These are phyloP conservation scores for Quercus tomentella DNA, from an alignment of 331 rosid genomes.

Conservation along the genomic window DNA sequence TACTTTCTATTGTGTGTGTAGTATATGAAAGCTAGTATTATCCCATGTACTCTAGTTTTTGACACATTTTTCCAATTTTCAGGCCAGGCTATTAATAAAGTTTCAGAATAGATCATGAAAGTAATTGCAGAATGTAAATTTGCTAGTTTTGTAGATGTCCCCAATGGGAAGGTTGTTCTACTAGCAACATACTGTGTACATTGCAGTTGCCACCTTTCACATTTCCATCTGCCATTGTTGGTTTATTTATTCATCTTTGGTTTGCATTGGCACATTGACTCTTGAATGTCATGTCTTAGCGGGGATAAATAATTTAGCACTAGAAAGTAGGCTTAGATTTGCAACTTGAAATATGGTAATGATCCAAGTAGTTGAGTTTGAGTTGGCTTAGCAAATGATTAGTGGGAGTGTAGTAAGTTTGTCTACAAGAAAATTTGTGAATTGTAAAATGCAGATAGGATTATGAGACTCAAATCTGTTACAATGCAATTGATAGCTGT, in stretches of 20 bases:
- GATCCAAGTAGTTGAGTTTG: not conserved
- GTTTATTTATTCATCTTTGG: not conserved
- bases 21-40: not conserved
- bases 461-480: not conserved
- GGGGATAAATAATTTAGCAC: too few species aligned
- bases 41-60: not conserved
- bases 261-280: not conserved
- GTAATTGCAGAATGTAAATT: too few species aligned
- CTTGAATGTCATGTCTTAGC: not conserved
- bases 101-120: not conserved
- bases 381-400: not conserved
- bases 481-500: not conserved
- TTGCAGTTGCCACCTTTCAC: not conserved
- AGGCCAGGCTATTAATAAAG: not conserved
- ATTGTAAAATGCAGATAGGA: not conserved
- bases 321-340: not conserved
- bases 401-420: not conserved
- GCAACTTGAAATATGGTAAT: not conserved
- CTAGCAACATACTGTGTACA: not conserved
- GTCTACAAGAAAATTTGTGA: not conserved
- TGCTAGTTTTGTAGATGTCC: too few species aligned
- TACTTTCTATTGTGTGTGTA: not conserved
- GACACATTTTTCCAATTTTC: not conserved
- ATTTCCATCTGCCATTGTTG: not conserved
- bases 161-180: too few species aligned